These are phyloP conservation scores for Mortierella hygrophila DNA, from an alignment of 192 early-diverging fungal genomes.

Conservation along the genomic window DNA sequence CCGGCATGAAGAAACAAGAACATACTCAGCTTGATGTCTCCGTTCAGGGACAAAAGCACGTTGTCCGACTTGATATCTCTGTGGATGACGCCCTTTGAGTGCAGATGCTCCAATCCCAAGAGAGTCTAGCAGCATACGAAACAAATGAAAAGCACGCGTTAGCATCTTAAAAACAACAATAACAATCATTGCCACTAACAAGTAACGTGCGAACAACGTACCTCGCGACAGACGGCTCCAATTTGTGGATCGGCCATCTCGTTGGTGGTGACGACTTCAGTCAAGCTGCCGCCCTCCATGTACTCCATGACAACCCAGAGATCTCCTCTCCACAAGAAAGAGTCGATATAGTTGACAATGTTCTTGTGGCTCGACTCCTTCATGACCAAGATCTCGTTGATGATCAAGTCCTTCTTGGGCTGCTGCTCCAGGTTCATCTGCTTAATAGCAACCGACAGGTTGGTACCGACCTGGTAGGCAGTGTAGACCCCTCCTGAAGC, in stretches of 20 bases:
- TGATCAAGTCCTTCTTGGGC: constrained; percentile 96
- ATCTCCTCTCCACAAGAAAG: constrained; percentile 81
- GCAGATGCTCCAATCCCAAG: constrained; percentile 80
- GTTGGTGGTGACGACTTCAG: constrained; percentile 84
- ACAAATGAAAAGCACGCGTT: neutral
- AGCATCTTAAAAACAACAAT: neutral
- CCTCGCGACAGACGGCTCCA: constrained; percentile 81
- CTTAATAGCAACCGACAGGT: constrained; percentile 90
- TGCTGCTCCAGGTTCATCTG: constrained; percentile 97
- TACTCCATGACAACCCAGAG: constrained; percentile 95
- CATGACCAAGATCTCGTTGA: constrained; percentile 94
- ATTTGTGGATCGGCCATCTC: constrained; percentile 88
- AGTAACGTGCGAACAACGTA: constrained; percentile 25
- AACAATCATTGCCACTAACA: neutral
- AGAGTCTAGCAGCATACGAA: constrained; percentile 64
- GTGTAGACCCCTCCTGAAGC: constrained; percentile 96
- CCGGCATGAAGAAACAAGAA: constrained; percentile 14
- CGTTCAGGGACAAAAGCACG: constrained; percentile 74
- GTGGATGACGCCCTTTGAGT: constrained; percentile 82
- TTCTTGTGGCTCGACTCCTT: constrained; percentile 84
- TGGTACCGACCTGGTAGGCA: constrained; percentile 76
- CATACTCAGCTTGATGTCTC: constrained; percentile 80
- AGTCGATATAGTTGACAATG: constrained; percentile 89
- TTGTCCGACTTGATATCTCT: constrained; percentile 93
- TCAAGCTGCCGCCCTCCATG: constrained; percentile 90